Percentiles rank a stretch among this genome's conserved stretches.
Evolutionary conservation across 768 basidiomycete genomes (phyloP).

Genomic region (Leccinum disarticulatum): DNA sequence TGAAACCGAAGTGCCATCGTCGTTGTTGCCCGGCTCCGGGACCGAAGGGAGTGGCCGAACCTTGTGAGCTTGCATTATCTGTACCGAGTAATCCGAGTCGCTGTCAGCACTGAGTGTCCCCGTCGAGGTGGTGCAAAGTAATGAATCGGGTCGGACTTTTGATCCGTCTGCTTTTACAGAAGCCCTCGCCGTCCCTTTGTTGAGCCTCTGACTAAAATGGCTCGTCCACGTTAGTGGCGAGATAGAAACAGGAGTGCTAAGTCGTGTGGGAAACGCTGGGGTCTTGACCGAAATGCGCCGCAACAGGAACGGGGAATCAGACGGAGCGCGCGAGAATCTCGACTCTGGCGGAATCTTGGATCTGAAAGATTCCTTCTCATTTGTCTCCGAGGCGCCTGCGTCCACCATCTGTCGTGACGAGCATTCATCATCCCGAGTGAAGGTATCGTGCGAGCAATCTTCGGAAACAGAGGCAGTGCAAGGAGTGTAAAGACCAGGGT

Average conservation of each 20-base stretch:
- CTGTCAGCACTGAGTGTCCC: background rate
- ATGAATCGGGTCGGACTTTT: background rate
- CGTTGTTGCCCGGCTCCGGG: background rate
- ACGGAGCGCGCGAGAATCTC: background rate
- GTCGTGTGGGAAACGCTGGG: constrained; percentile 6
- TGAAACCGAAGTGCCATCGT: background rate
- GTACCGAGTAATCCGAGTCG: constrained; percentile 6
- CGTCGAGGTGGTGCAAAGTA: background rate
- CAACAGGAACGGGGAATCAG: background rate
- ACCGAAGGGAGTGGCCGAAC: constrained; percentile 13
- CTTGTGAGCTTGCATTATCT: background rate
- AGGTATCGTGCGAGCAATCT: background rate
- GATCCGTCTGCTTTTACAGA: background rate
- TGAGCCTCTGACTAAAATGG: background rate
- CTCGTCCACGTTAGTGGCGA: background rate
- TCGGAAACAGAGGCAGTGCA: background rate
- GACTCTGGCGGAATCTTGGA: constrained; percentile 13
- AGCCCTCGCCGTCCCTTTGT: constrained; percentile 14
- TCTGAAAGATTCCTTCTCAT: constrained; percentile 2
- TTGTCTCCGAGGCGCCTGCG: background rate
- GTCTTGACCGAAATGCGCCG: constrained; percentile 11
- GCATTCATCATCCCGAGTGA: background rate
- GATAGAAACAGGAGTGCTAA: constrained; percentile 8
- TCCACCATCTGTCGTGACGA: background rate
- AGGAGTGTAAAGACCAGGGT: constrained; percentile 2